Conservation (phyloP, 2,329 filamentous ascomycete genomes). For the Aureobasidium uvarum region DNA sequence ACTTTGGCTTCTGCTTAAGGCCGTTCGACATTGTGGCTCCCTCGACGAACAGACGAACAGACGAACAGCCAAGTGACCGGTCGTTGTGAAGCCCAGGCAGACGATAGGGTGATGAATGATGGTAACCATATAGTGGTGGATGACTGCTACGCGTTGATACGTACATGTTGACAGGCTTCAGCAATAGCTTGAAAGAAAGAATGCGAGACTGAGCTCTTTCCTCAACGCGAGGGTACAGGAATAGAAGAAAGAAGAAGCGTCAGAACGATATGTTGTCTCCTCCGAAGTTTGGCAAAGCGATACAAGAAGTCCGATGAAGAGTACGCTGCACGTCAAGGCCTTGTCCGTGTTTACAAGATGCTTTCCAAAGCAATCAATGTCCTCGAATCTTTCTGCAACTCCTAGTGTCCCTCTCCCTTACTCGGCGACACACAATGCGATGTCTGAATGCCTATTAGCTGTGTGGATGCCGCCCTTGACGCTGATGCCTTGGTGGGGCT, state of each 20-base stretch:
- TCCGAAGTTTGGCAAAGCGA: slow-evolving; percentile 5
- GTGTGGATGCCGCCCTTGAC: not conserved
- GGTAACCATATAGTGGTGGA: slow-evolving; percentile 7
- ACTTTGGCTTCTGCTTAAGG: not conserved
- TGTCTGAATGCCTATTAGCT: slow-evolving; percentile 8
- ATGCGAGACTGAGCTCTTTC: slow-evolving; percentile 2
- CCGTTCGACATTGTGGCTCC: not conserved
- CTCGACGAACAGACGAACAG: not conserved
- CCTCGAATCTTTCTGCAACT: not conserved
- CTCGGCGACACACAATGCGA: not conserved
- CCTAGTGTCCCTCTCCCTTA: not conserved
- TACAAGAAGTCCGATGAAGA: slow-evolving; percentile 19
- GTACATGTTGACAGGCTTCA: slow-evolving; percentile 24
- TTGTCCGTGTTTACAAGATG: slow-evolving; percentile 16
- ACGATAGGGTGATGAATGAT: not conserved
- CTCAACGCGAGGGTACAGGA: slow-evolving; percentile 14
- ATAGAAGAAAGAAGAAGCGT: slow-evolving; percentile 21
- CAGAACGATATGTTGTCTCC: slow-evolving; percentile 14
- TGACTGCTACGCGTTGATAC: slow-evolving; percentile 23
- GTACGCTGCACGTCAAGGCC: not conserved
- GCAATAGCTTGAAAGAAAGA: slow-evolving; percentile 14
- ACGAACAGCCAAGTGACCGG: not conserved
- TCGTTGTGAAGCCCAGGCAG: slow-evolving; percentile 1
- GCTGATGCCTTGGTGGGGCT: not conserved
- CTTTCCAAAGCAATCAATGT: slow-evolving; percentile 17